These are phyloP conservation scores for Mrakia frigida DNA, from an alignment of 768 basidiomycete genomes.

Conservation along the genomic window DNA sequence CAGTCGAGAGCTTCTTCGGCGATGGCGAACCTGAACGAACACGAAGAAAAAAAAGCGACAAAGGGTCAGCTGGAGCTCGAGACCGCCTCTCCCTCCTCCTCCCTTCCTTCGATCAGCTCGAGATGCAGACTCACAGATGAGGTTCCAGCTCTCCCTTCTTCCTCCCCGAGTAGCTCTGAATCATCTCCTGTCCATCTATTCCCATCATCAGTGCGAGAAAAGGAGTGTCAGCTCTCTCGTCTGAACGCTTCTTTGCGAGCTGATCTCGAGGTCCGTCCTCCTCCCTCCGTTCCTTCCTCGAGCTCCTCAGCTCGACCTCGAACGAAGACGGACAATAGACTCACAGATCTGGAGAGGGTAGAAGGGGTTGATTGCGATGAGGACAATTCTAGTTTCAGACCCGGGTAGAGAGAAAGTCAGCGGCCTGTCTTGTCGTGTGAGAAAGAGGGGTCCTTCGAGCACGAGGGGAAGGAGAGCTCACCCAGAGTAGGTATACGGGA, in stretches of 20 bases:
- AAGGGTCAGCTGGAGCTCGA: neutral
- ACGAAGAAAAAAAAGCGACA: neutral
- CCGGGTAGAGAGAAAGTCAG: neutral
- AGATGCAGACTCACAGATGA: conserved; percentile 59
- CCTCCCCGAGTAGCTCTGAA: conserved; percentile 90
- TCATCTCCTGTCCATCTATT: conserved; percentile 80
- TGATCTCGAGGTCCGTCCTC: neutral
- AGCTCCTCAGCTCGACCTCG: neutral
- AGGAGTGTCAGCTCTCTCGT: neutral
- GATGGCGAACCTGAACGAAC: conserved; percentile 61
- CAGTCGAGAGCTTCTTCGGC: conserved; percentile 98
- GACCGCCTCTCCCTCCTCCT: neutral
- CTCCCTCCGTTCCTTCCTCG: neutral
- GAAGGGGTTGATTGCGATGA: conserved; percentile 96
- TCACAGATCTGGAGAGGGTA: conserved; percentile 83
- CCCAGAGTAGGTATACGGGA: conserved; percentile 97
- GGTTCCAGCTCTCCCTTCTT: conserved; percentile 93
- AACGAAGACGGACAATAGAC: conserved; percentile 17
- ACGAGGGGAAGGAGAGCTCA: conserved; percentile 5
- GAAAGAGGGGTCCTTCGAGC: neutral
- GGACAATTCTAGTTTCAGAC: conserved; percentile 21
- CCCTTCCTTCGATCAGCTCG: neutral
- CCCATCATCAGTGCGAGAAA: neutral
- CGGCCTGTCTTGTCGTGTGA: neutral
- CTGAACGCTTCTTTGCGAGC: neutral